These are phyloP conservation scores for Hypoxylon sp. DNA, from an alignment of 2,329 filamentous ascomycete genomes.

Conservation along the genomic window DNA sequence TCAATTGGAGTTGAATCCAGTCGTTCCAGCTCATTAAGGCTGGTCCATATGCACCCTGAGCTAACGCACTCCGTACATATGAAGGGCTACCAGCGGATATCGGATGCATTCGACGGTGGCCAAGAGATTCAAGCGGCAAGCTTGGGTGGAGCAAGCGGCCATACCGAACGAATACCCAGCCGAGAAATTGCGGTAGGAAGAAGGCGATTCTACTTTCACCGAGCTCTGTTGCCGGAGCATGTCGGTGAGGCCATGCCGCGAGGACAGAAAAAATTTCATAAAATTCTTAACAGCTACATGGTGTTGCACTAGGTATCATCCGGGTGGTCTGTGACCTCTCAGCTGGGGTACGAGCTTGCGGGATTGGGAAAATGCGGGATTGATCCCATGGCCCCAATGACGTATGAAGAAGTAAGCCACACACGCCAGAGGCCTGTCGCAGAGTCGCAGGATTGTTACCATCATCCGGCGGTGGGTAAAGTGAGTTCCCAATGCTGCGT, in stretches of 20 bases:
- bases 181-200: conserved; percentile 39
- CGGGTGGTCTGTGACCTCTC: conserved; percentile 34
- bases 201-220: conserved; percentile 40
- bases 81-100: conserved; percentile 34
- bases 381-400: conserved; percentile 42
- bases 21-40: conserved; percentile 29
- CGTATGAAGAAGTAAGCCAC: conserved; percentile 44
- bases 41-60: conserved; percentile 24
- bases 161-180: conserved; percentile 48
- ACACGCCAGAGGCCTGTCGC: conserved; percentile 25
- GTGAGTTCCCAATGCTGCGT: conserved; percentile 23
- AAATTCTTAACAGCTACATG: conserved; percentile 19
- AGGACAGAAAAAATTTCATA: conserved; percentile 21
- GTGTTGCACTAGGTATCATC: conserved; percentile 22
- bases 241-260: conserved; percentile 35
- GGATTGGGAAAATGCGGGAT: conserved; percentile 42
- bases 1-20: conserved; percentile 18
- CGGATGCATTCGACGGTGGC: conserved; percentile 38
- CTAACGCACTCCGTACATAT: conserved; percentile 36
- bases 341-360: conserved; percentile 32
- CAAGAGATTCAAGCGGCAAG: conserved; percentile 37
- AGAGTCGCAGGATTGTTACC: conserved; percentile 33
- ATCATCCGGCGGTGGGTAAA: conserved; percentile 25
- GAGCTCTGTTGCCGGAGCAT: conserved; percentile 40
- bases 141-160: conserved; percentile 46